These are phyloP conservation scores for Pseudovirgaria hyperparasitica DNA, from an alignment of 2,329 filamentous ascomycete genomes.

Conservation along the genomic window DNA sequence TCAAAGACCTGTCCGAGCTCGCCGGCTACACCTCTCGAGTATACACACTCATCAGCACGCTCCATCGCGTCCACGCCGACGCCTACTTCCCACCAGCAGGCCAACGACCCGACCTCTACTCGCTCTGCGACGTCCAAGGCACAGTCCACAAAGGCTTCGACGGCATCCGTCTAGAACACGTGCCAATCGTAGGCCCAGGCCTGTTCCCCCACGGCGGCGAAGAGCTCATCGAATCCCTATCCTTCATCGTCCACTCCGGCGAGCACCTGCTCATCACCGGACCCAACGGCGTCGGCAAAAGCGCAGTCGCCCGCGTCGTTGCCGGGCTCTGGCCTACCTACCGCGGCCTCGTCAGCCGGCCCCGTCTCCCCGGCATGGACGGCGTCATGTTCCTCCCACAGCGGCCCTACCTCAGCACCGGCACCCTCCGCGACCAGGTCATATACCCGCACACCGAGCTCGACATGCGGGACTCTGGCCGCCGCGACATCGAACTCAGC, in stretches of 20 bases:
- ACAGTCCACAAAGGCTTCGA: conserved; percentile 93
- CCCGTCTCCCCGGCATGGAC: conserved; percentile 66
- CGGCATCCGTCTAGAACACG: conserved; percentile 82
- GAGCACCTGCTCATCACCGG: conserved; percentile 93
- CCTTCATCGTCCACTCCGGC: conserved; percentile 77
- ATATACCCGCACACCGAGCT: conserved; percentile 93
- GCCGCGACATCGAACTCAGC: conserved; percentile 66
- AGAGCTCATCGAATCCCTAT: conserved; percentile 76
- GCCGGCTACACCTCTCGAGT: conserved; percentile 93
- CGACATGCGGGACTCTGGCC: conserved; percentile 77
- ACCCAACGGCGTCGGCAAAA: conserved; percentile 90
- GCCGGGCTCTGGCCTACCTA: conserved; percentile 95
- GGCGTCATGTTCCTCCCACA: conserved; percentile 99
- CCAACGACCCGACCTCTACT: conserved; percentile 67
- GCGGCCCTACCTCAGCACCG: conserved; percentile 79
- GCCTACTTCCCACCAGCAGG: conserved; percentile 64
- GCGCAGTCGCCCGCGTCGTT: conserved; percentile 71
- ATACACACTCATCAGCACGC: conserved; percentile 86
- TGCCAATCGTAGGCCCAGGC: conserved; percentile 80
- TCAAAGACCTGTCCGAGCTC: conserved; percentile 93
- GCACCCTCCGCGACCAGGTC: conserved; percentile 89
- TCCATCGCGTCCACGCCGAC: conserved; percentile 85
- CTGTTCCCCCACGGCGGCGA: conserved; percentile 86
- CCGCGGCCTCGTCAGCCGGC: conserved; percentile 78
- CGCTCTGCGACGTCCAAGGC: conserved; percentile 80